Evolutionary conservation across 2,329 filamentous ascomycete species (phyloP).

Genomic region (Claviceps digitariae): DNA sequence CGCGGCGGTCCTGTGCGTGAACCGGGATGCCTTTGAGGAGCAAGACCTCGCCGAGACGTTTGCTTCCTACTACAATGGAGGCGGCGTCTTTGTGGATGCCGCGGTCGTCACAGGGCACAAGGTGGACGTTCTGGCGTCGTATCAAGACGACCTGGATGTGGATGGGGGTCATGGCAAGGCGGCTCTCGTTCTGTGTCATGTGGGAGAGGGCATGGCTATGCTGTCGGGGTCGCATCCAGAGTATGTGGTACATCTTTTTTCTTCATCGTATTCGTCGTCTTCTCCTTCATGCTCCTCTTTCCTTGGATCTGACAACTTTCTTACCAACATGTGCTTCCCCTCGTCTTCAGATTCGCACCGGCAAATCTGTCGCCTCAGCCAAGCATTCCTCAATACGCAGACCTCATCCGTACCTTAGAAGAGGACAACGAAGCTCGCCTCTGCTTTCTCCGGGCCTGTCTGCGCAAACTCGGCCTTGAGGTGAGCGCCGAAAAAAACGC

Average conservation of each 20-base stretch:
- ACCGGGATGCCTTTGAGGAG: slow-evolving; percentile 43
- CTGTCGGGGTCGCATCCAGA: slow-evolving; percentile 88
- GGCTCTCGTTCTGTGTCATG: slow-evolving; percentile 69
- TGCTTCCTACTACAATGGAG: slow-evolving; percentile 82
- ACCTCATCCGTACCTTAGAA: slow-evolving; percentile 53
- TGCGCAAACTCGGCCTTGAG: slow-evolving; percentile 69
- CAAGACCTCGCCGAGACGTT: slow-evolving; percentile 48
- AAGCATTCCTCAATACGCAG: slow-evolving; percentile 53
- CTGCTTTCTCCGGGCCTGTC: slow-evolving; percentile 64
- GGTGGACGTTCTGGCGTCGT: slow-evolving; percentile 72
- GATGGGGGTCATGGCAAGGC: slow-evolving; percentile 61
- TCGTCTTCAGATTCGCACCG: slow-evolving; percentile 56
- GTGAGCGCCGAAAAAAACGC: slow-evolving; percentile 53
- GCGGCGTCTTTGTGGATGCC: slow-evolving; percentile 81
- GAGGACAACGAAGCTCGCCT: slow-evolving; percentile 57
- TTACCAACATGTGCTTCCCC: slow-evolving; percentile 5
- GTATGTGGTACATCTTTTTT: slow-evolving; percentile 33
- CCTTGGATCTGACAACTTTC: neutral
- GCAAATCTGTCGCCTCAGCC: slow-evolving; percentile 59
- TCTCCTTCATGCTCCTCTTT: neutral
- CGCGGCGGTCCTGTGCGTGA: slow-evolving; percentile 54
- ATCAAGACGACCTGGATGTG: slow-evolving; percentile 60
- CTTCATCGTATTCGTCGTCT: neutral
- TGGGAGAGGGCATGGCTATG: slow-evolving; percentile 67
- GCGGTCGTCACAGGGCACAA: slow-evolving; percentile 45